Evolutionary conservation across 192 early-diverging fungal species (phyloP).

Genomic region (Paraglomus occultum): DNA sequence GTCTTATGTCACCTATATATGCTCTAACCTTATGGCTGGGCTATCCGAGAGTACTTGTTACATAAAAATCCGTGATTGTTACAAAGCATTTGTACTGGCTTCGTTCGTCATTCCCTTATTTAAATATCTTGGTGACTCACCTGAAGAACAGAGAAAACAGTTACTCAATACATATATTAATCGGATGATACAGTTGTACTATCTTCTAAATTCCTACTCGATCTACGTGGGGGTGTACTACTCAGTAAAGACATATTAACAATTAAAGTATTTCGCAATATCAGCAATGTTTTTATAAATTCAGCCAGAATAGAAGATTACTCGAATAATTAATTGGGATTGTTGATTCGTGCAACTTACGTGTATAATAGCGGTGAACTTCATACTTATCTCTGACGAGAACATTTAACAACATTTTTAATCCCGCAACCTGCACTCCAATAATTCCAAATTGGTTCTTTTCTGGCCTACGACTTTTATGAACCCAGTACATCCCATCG

Average conservation of each 20-base stretch:
- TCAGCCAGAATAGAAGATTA: conserved; percentile 1
- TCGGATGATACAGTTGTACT: conserved; percentile 10
- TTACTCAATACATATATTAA: background rate
- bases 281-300: conserved; percentile 9
- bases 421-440: conserved; percentile 1
- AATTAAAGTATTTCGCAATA: too few species aligned
- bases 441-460: conserved; percentile 19
- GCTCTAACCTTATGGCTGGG: too few species aligned
- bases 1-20: too few species aligned
- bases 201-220: conserved; percentile 17
- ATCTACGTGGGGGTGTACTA: background rate
- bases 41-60: too few species aligned
- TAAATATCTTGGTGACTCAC: background rate
- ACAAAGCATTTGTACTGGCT: background rate
- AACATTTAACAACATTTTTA: conserved; percentile 1
- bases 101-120: background rate
- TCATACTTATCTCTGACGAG: conserved; percentile 5
- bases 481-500: conserved; percentile 7
- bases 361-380: conserved; percentile 4
- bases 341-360: background rate
- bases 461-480: conserved; percentile 1
- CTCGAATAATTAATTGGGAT: conserved; percentile 5
- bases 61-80: background rate
- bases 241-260: conserved; percentile 9
- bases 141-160: background rate